A percentile compares a stretch with the other conserved stretches of the same genome.
Evolutionary conservation across 306 rosid genomes (phyloP).

Genomic region (Dryas octopetala): DNA sequence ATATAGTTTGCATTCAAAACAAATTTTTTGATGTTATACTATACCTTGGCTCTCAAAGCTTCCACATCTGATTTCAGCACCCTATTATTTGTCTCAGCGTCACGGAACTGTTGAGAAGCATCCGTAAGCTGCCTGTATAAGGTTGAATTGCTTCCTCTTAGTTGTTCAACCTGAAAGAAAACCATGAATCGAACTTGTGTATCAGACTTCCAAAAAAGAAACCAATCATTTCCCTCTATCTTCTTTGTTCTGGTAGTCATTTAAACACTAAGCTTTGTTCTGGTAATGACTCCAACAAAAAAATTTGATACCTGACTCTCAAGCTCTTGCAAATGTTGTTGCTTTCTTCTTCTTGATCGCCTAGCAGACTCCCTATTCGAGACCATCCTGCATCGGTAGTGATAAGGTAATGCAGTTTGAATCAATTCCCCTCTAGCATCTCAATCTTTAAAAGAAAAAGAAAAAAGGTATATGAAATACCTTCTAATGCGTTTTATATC

Average conservation of each 20-base stretch:
- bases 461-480: slow-evolving; percentile 25
- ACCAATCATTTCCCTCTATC: too few relatives aligned
- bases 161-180: slow-evolving; percentile 55
- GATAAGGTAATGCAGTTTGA: background rate
- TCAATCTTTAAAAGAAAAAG: background rate
- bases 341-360: slow-evolving; percentile 86
- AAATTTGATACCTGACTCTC: slow-evolving; percentile 62
- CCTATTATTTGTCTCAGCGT: slow-evolving; percentile 72
- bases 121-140: slow-evolving; percentile 55
- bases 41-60: slow-evolving; percentile 94
- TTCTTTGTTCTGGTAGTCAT: too few relatives aligned
- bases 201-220: background rate
- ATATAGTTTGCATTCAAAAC: background rate
- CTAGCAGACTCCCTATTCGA: slow-evolving; percentile 85
- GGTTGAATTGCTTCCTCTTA: slow-evolving; percentile 62
- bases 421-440: slow-evolving; percentile 1
- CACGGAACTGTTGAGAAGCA: slow-evolving; percentile 64
- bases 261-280: too few relatives aligned
- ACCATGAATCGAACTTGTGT: background rate
- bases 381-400: slow-evolving; percentile 51
- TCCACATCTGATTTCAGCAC: slow-evolving; percentile 85
- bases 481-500: slow-evolving; percentile 64
- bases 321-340: slow-evolving; percentile 64
- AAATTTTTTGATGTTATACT: background rate
- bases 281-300: background rate